Percentiles rank a stretch among this genome's conserved stretches.
These are phyloP conservation scores for Pseudocercospora fijiensis DNA, from an alignment of 2,329 filamentous ascomycete species.

Conservation along the genomic window DNA sequence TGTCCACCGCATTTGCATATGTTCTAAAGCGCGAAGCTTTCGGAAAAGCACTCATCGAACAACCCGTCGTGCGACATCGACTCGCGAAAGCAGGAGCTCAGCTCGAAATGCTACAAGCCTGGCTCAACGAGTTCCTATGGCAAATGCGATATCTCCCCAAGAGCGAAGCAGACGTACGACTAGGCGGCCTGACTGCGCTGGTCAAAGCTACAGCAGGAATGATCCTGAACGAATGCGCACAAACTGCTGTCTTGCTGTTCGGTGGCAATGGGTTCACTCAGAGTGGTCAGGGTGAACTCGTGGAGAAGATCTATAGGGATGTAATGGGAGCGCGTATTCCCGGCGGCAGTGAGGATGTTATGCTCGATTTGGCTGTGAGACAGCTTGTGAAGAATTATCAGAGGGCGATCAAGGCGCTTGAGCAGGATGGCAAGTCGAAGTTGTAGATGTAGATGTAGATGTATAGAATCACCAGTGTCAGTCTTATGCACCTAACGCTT, in stretches of 20 bases:
- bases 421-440: slow-evolving; percentile 45
- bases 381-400: slow-evolving; percentile 69
- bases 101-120: slow-evolving; percentile 68
- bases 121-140: slow-evolving; percentile 68
- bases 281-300: slow-evolving; percentile 66
- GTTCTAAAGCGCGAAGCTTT: slow-evolving; percentile 65
- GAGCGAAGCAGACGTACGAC: slow-evolving; percentile 56
- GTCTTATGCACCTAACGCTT: background rate
- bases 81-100: slow-evolving; percentile 66
- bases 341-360: slow-evolving; percentile 69
- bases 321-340: slow-evolving; percentile 25
- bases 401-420: slow-evolving; percentile 55
- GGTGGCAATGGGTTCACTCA: slow-evolving; percentile 69
- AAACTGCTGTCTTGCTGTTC: slow-evolving; percentile 67
- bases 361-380: slow-evolving; percentile 65
- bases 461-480: too few species aligned
- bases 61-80: slow-evolving; percentile 69
- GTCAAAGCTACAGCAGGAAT: slow-evolving; percentile 72
- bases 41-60: slow-evolving; percentile 66
- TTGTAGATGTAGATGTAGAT: slow-evolving; percentile 34
- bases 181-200: slow-evolving; percentile 69
- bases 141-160: slow-evolving; percentile 62
- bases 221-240: slow-evolving; percentile 67
- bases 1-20: slow-evolving; percentile 60
- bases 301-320: slow-evolving; percentile 57